Conservation (phyloP, 805 yeast genomes). For the Cyberlindnera mississippiensis region DNA sequence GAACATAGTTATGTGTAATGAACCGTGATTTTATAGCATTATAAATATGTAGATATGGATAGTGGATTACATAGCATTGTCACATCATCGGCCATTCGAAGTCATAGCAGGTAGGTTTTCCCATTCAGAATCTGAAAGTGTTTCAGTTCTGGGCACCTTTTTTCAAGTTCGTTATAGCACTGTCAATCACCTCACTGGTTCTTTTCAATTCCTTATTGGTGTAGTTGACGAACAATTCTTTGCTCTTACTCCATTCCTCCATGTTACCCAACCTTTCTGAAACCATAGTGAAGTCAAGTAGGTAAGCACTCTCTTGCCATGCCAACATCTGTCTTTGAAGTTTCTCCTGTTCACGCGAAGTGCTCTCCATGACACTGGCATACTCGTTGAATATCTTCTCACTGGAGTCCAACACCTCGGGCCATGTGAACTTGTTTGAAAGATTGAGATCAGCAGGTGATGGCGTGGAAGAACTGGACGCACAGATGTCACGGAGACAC, state of each 20-base stretch:
- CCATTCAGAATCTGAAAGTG: too few relatives aligned
- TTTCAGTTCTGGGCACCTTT: neutral
- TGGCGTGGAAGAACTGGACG: neutral
- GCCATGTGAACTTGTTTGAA: constrained; percentile 13
- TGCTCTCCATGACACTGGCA: constrained; percentile 19
- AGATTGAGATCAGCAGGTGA: neutral
- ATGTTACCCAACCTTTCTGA: constrained; percentile 16
- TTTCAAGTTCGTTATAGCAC: constrained; percentile 20
- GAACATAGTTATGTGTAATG: neutral
- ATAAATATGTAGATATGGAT: neutral
- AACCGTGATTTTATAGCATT: neutral
- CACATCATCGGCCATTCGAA: too few relatives aligned
- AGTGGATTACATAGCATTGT: too few relatives aligned
- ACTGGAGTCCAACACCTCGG: constrained; percentile 12
- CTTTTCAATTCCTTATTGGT: constrained; percentile 21
- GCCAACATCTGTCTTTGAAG: constrained; percentile 21
- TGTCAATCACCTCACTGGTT: constrained; percentile 24
- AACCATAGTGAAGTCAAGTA: constrained; percentile 23
- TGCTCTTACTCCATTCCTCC: constrained; percentile 24
- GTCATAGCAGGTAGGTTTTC: too few relatives aligned
- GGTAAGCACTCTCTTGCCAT: constrained; percentile 28
- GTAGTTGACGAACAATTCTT: constrained; percentile 19
- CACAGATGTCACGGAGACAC: constrained; percentile 5
- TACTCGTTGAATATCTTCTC: constrained; percentile 22
- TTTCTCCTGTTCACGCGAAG: constrained; percentile 23